Conservation (phyloP, 768 basidiomycete genomes). For the Serendipita sp. region DNA sequence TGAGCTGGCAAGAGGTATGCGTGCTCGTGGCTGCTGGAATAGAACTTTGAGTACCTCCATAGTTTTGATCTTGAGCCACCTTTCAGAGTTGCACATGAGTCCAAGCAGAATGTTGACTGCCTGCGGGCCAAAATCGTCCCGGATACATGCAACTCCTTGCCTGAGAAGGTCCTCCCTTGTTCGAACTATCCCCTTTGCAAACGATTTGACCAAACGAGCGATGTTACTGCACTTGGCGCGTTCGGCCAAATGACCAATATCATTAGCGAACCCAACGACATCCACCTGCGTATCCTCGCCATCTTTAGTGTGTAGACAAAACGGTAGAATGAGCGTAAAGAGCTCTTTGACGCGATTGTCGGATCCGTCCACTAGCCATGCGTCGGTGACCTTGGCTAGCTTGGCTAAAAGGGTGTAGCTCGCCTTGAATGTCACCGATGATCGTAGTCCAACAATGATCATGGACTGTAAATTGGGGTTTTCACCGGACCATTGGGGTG, state of each 20-base stretch:
- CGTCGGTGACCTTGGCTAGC: slow-evolving; percentile 43
- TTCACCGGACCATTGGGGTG: slow-evolving; percentile 51
- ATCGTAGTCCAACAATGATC: slow-evolving; percentile 64
- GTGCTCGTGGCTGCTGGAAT: slow-evolving; percentile 70
- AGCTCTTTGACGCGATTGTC: slow-evolving; percentile 63
- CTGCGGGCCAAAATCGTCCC: slow-evolving; percentile 72
- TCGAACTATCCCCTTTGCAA: slow-evolving; percentile 73
- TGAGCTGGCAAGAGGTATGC: slow-evolving; percentile 56
- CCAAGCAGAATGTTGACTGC: slow-evolving; percentile 76
- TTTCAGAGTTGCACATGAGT: slow-evolving; percentile 64
- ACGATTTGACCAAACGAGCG: slow-evolving; percentile 75
- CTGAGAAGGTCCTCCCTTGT: slow-evolving; percentile 88
- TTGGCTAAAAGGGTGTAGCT: slow-evolving; percentile 55
- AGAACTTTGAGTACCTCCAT: slow-evolving; percentile 83
- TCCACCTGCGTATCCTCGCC: slow-evolving; percentile 40
- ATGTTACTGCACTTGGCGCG: slow-evolving; percentile 62
- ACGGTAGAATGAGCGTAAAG: slow-evolving; percentile 70
- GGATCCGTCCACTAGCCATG: slow-evolving; percentile 52
- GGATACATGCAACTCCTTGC: slow-evolving; percentile 69
- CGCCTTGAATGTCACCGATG: slow-evolving; percentile 46
- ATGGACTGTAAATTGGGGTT: slow-evolving; percentile 48
- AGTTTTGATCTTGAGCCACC: slow-evolving; percentile 65
- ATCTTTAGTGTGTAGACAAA: slow-evolving; percentile 71
- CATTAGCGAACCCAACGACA: slow-evolving; percentile 53
- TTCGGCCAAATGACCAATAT: slow-evolving; percentile 57